Evolutionary conservation across 225 moss, liverwort and hornwort genomes (phyloP).

Genomic region (Antitrichia curtipendula): DNA sequence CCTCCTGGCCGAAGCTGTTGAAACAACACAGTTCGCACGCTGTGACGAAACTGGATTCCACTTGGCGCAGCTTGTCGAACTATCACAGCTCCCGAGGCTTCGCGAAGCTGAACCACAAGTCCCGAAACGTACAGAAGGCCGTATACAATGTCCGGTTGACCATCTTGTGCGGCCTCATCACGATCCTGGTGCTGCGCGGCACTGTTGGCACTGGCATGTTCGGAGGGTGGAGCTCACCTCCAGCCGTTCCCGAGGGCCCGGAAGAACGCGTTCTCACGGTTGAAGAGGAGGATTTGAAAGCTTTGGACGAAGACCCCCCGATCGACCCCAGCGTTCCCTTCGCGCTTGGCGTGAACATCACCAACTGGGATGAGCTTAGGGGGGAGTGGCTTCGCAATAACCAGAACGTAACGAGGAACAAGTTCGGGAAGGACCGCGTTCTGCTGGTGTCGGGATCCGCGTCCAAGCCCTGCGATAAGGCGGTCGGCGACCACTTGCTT

Average conservation of each 20-base stretch:
- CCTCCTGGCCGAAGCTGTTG: neutral
- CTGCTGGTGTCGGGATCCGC: constrained; percentile 26
- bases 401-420: neutral
- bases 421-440: constrained; percentile 10
- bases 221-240: neutral
- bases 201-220: constrained; percentile 3
- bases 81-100: neutral
- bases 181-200: constrained; percentile 29
- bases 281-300: neutral
- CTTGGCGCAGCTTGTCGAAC: neutral
- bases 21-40: neutral
- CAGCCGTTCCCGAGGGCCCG: neutral
- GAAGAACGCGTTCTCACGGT: neutral
- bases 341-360: constrained; percentile 6
- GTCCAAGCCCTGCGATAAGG: constrained; percentile 7
- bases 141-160: constrained; percentile 11
- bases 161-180: constrained; percentile 21
- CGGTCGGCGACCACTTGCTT: constrained; percentile 21
- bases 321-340: constrained; percentile 5
- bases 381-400: constrained; percentile 5
- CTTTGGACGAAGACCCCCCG: neutral
- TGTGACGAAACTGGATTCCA: neutral
- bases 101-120: neutral
- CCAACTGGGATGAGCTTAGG: constrained; percentile 24
- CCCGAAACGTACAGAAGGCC: neutral